Conservation (phyloP, 1,284 basidiomycete genomes). For the Athelia sp. region DNA sequence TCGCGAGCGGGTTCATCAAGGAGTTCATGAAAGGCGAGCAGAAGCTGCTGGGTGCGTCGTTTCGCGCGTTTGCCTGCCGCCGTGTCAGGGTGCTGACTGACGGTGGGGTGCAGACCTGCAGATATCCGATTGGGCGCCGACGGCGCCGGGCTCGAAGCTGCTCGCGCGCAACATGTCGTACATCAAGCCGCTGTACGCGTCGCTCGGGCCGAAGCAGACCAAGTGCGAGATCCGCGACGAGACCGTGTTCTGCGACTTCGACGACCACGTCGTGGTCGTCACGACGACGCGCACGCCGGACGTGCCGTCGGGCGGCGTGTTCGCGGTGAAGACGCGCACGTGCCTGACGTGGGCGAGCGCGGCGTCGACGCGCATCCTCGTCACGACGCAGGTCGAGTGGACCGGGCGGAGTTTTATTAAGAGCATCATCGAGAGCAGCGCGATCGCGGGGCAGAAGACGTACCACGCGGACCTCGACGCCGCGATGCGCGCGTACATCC, state of each 20-base stretch:
- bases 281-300: constrained; percentile 94
- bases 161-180: constrained; percentile 89
- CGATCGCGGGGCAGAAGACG: constrained; percentile 90
- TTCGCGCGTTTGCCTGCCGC: constrained; percentile 4
- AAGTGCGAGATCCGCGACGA: constrained; percentile 94
- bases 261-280: constrained; percentile 78
- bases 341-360: constrained; percentile 92
- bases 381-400: constrained; percentile 95
- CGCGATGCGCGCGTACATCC: constrained; percentile 85
- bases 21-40: constrained; percentile 88
- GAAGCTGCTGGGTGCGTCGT: constrained; percentile 75
- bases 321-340: constrained; percentile 90
- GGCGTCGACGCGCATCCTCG: constrained; percentile 73
- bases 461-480: constrained; percentile 85
- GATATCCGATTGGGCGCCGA: constrained; percentile 86
- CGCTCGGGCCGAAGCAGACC: constrained; percentile 91
- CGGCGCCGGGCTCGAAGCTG: constrained; percentile 56
- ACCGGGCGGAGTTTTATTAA: constrained; percentile 95
- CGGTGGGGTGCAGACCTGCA: constrained; percentile 87
- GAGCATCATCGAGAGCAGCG: constrained; percentile 93
- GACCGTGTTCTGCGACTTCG: constrained; percentile 76
- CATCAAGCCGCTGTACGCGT: constrained; percentile 88
- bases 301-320: constrained; percentile 89
- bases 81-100: too few species aligned
- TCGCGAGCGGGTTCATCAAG: constrained; percentile 94